Evolutionary conservation across 495 filamentous ascomycete genomes (phyloP).

Genomic region (Aspergillus egyptiacus): DNA sequence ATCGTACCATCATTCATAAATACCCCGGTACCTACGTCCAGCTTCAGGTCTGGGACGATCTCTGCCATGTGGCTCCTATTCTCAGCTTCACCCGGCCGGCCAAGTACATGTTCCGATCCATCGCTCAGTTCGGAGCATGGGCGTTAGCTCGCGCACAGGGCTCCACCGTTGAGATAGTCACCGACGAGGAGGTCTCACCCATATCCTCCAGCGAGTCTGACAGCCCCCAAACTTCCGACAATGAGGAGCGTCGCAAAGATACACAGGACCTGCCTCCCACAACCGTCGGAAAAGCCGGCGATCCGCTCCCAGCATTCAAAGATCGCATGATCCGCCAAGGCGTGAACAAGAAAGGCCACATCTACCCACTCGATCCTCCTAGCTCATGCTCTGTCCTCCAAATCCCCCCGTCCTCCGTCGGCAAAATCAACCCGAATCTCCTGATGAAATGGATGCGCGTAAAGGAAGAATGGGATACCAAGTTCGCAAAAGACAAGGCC

Average conservation of each 20-base stretch:
- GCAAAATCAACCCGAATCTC: slow-evolving; percentile 71
- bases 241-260: slow-evolving; percentile 21
- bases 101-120: slow-evolving; percentile 86
- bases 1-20: slow-evolving; percentile 47
- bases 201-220: slow-evolving; percentile 56
- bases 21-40: slow-evolving; percentile 85
- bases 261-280: slow-evolving; percentile 12
- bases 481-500: slow-evolving; percentile 59
- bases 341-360: slow-evolving; percentile 67
- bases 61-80: slow-evolving; percentile 88
- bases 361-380: slow-evolving; percentile 58
- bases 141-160: slow-evolving; percentile 77
- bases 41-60: slow-evolving; percentile 92
- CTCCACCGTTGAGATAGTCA: slow-evolving; percentile 67
- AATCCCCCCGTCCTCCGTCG: slow-evolving; percentile 58
- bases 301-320: slow-evolving; percentile 69
- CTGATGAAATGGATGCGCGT: slow-evolving; percentile 76
- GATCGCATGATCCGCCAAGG: slow-evolving; percentile 87
- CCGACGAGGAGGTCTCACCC: slow-evolving; percentile 72
- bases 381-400: slow-evolving; percentile 56
- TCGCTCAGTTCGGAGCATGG: slow-evolving; percentile 92
- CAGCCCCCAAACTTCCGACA: slow-evolving; percentile 20
- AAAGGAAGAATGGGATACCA: slow-evolving; percentile 63
- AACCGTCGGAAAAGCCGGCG: slow-evolving; percentile 72
- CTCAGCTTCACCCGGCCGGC: slow-evolving; percentile 89